These are phyloP conservation scores for Karstenula rhodostoma DNA, from an alignment of 2,329 filamentous ascomycete genomes.

Conservation along the genomic window DNA sequence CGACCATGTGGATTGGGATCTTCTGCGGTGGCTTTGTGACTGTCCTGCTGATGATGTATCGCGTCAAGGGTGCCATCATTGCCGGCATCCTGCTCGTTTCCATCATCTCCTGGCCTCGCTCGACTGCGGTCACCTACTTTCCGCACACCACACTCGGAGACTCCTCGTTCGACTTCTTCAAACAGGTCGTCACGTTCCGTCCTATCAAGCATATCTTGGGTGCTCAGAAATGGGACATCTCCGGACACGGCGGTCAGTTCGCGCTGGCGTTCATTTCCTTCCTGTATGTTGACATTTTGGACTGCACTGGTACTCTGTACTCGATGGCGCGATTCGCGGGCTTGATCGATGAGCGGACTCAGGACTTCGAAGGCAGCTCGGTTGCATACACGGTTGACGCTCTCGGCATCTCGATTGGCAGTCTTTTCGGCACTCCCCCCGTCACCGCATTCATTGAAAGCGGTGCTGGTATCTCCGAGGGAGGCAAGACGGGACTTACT, in stretches of 20 bases:
- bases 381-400: slow-evolving; percentile 87
- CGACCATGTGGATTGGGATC: slow-evolving; percentile 87
- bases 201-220: slow-evolving; percentile 73
- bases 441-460: slow-evolving; percentile 89
- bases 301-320: slow-evolving; percentile 86
- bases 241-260: slow-evolving; percentile 75
- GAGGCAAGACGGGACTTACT: slow-evolving; percentile 84
- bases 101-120: slow-evolving; percentile 86
- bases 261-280: slow-evolving; percentile 87
- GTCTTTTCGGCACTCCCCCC: slow-evolving; percentile 78
- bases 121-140: slow-evolving; percentile 81
- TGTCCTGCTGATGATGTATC: slow-evolving; percentile 81
- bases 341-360: slow-evolving; percentile 80
- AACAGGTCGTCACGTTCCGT: slow-evolving; percentile 85
- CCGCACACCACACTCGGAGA: slow-evolving; percentile 75
- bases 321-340: slow-evolving; percentile 87
- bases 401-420: slow-evolving; percentile 80
- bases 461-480: slow-evolving; percentile 89
- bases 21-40: slow-evolving; percentile 86
- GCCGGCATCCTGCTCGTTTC: slow-evolving; percentile 83
- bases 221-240: slow-evolving; percentile 78
- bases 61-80: slow-evolving; percentile 87
- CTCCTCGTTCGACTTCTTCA: slow-evolving; percentile 83
- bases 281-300: slow-evolving; percentile 88
- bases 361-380: slow-evolving; percentile 87